Evolutionary conservation across 768 basidiomycete species (phyloP), one percentile per base, ranked within the genome.

Genomic region (Panaeolus cyanescens): DNA sequence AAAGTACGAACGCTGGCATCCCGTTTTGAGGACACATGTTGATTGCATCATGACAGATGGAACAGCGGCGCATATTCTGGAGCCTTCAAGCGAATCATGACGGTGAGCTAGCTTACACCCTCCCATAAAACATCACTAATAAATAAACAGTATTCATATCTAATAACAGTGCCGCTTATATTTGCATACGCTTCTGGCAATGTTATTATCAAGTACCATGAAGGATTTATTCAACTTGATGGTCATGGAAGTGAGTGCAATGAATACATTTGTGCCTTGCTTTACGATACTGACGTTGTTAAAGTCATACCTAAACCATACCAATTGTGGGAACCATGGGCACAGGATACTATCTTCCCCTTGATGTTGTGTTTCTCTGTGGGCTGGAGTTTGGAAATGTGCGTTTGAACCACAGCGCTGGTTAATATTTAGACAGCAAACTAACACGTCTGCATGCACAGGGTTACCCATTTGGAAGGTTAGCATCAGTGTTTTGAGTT

Each of bases 31-130:
- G 12, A 32, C 39, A 31, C 17, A 8, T 32, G 25, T 34, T 60
- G 15, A 62, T 31, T 30, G n/a, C n/a, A n/a, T n/a, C n/a, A 25
- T 32, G 22, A 25, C 61, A 91, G 90, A 70, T 92, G 90, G 89
- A 84, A 87, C 67, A 83, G 81, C 30, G 89, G 87, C 1, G 80
- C 83, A 2, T 73, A 85, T 61, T 82, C 86, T 15, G 90, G 90
- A n/a, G 83, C 89, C 3, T 93, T 93, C 77, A 93, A 92, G 72
- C 85, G 93, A 28, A 68, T 93, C 70, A 93, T 94, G 92, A 93
- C 90, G 34, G 91, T 92, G 62, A 59, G 85, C 71, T n/a, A 20
- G 12, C 12, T 22, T 30, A 17, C 5, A 31, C 30, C 39, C 15
- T 19, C 39, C 56, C 12, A 22, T 4, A 53, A 12, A 30, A 3